Base-by-base conservation (phyloP, 805 yeast species). In the Yarrowia yakushimensis region DNA sequence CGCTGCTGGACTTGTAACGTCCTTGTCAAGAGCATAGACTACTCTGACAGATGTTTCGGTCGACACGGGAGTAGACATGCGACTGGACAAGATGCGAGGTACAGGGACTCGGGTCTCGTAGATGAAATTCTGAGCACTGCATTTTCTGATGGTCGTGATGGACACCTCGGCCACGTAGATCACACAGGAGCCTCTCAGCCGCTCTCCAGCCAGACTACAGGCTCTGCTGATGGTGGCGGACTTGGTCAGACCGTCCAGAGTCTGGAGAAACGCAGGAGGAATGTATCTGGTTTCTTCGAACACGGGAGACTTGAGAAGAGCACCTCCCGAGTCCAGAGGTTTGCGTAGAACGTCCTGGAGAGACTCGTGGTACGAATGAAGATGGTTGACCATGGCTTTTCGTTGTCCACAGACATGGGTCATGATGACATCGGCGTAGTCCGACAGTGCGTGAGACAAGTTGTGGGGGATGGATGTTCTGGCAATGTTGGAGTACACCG, bases 391-490 rank as follows among this genome's bases (percentile, higher is more conserved):
- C 55, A 48, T 48, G 15, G 55, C 22, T 33, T 48, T 48, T 22
- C 55, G 28, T n/a, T 48, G 55, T 22, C 55, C 55, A n/a, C 55
- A 48, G 25, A 48, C 55, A 22, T 48, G 55, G 27, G 55, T 48
- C 55, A 48, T 48, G 20, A 48, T 48, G 15, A 48, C 55, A 10
- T 48, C 55, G 4, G 55, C 37, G 20, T 22, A 48, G 18, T 48
- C 55, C 0, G 55, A 15, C 2, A 48, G 41, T 2, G 28, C 9
- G 4, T 30, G 27, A 8, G 10, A 8, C 11, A 48, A n/a, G 30
- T 48, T 20, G 11, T 48, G 31, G 8, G 55, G 55, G 13, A n/a
- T 15, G 1, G 28, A 20, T 1, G 39, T 48, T n/a, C 55, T 18
- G n/a, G 55, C 55, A 11, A 48, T 31, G 28, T 31, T 20, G 10